Evolutionary conservation across 202 grass and related monocot species (phyloP).

Genomic region (Digitaria exilis): DNA sequence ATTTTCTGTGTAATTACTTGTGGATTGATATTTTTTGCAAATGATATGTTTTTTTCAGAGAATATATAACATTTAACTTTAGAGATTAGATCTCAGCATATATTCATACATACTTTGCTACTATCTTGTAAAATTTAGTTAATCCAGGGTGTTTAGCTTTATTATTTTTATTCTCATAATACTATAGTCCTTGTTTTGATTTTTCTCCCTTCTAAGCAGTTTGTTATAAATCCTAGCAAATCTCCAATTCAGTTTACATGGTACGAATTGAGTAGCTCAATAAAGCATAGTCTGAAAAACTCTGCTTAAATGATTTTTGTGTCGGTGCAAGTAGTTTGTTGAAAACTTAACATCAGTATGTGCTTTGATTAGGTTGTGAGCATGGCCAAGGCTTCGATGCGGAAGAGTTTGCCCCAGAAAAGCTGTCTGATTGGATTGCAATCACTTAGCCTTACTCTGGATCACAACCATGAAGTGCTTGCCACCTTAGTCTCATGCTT

Average conservation of each 20-base stretch:
- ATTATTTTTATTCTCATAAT: background rate
- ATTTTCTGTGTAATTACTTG: background rate
- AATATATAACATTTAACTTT: background rate
- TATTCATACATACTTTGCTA: background rate
- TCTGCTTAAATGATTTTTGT: background rate
- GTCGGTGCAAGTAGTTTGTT: background rate
- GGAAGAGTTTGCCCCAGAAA: slow-evolving; percentile 1
- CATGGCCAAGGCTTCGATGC: background rate
- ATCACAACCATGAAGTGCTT: slow-evolving; percentile 20
- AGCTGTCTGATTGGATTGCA: background rate
- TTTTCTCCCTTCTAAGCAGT: background rate
- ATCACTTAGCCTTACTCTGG: slow-evolving; percentile 26
- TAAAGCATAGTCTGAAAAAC: no score
- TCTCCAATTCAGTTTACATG: background rate
- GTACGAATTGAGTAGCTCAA: no score
- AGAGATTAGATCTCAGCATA: background rate
- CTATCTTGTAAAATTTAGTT: background rate
- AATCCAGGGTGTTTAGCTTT: background rate
- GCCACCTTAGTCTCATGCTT: slow-evolving; percentile 31
- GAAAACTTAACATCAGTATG: background rate
- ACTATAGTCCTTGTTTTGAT: background rate
- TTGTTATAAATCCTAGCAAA: background rate
- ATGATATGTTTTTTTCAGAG: background rate
- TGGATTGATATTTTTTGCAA: background rate
- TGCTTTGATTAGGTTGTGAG: slow-evolving; percentile 20